Conservation (phyloP, 495 filamentous ascomycete species). For the Daldinia bambusicola region DNA sequence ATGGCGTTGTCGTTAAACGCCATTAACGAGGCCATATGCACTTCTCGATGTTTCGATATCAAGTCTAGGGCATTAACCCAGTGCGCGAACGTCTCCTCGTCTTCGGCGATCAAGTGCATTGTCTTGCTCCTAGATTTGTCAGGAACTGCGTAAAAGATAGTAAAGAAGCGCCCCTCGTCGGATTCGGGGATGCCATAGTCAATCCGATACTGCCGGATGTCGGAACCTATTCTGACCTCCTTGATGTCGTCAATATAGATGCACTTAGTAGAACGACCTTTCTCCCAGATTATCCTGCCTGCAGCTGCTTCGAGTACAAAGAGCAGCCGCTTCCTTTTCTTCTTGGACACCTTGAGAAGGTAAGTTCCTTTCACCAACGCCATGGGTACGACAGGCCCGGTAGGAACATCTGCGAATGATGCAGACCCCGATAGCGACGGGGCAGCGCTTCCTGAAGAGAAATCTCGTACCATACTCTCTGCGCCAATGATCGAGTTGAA, state of each 20-base stretch:
- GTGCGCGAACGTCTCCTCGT: conserved; percentile 71
- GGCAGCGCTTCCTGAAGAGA: conserved; percentile 52
- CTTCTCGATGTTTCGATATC: conserved; percentile 82
- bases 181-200: conserved; percentile 75
- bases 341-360: conserved; percentile 82
- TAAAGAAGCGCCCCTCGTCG: conserved; percentile 79
- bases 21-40: conserved; percentile 87
- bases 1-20: conserved; percentile 83
- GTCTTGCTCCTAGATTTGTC: conserved; percentile 79
- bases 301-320: conserved; percentile 82
- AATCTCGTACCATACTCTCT: conserved; percentile 48
- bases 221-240: conserved; percentile 84
- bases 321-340: conserved; percentile 77
- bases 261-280: conserved; percentile 76
- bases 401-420: conserved; percentile 44
- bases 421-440: conserved; percentile 52
- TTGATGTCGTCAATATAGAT: conserved; percentile 96
- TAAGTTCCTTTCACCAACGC: conserved; percentile 78
- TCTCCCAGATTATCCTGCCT: conserved; percentile 89
- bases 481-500: conserved; percentile 33
- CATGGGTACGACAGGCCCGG: conserved; percentile 76
- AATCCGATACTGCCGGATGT: conserved; percentile 88
- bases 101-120: conserved; percentile 80
- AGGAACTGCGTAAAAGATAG: conserved; percentile 81
- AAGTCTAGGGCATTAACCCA: conserved; percentile 86